Evolutionary conservation across 257 asterid genomes (phyloP).

Genomic region (Fraxinus pennsylvanica): DNA sequence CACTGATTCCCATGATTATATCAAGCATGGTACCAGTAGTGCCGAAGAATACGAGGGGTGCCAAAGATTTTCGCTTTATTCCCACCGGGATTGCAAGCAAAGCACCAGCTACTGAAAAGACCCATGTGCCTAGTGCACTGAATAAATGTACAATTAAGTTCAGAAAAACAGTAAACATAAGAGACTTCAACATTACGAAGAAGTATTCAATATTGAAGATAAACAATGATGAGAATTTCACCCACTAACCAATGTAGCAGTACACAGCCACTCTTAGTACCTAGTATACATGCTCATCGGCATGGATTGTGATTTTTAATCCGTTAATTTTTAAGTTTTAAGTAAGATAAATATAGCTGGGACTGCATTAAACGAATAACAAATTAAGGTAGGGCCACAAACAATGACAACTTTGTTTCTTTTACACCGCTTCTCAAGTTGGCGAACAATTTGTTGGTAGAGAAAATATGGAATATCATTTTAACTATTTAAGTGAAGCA

Average conservation of each 20-base stretch:
- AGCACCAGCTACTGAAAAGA: conserved; percentile 91
- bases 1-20: conserved; percentile 84
- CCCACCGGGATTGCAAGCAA: conserved; percentile 93
- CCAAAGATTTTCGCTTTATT: conserved; percentile 76
- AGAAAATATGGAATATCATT: too few species aligned
- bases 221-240: background rate
- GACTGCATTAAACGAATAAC: background rate
- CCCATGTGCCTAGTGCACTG: conserved; percentile 98
- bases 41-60: conserved; percentile 93
- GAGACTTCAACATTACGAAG: background rate
- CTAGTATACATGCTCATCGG: background rate
- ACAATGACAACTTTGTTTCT: background rate
- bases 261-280: background rate
- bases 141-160: background rate
- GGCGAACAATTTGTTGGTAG: background rate
- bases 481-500: background rate
- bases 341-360: background rate
- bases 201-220: background rate
- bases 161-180: background rate
- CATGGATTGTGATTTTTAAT: background rate
- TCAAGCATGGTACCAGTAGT: conserved; percentile 98
- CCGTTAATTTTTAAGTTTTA: background rate
- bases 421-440: background rate
- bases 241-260: background rate
- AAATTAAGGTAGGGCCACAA: background rate